Conservation (phyloP, 331 rosid genomes). For the Stylosanthes scabra region DNA sequence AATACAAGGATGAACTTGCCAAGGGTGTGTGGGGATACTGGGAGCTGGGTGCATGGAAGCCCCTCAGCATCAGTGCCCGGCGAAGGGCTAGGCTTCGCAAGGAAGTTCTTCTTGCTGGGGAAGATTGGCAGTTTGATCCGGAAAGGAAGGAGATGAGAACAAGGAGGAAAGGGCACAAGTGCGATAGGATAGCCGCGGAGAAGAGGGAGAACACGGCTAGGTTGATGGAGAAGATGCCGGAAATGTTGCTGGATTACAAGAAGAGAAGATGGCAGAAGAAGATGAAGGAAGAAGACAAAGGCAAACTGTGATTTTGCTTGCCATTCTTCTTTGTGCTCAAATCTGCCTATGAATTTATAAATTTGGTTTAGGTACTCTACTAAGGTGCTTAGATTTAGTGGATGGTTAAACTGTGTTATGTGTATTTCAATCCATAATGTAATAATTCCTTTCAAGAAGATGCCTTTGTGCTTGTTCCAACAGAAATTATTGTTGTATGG, state of each 20-base stretch:
- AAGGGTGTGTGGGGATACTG: constrained; percentile 98
- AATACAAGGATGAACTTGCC: constrained; percentile 76
- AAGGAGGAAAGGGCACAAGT: constrained; percentile 77
- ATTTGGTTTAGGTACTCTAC: constrained; percentile 12
- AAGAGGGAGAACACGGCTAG: constrained; percentile 66
- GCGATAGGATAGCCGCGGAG: constrained; percentile 67
- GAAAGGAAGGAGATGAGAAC: constrained; percentile 89
- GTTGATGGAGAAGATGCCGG: constrained; percentile 79
- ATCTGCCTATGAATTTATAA: not conserved
- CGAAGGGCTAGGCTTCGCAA: constrained; percentile 80
- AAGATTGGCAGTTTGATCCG: constrained; percentile 92
- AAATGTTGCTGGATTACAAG: constrained; percentile 67
- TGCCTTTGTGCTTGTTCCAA: not conserved
- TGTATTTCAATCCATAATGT: constrained; percentile 28
- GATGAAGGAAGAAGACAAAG: constrained; percentile 84
- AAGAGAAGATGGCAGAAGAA: constrained; percentile 78
- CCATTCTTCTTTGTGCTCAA: constrained; percentile 3
- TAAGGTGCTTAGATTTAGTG: constrained; percentile 8
- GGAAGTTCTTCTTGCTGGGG: constrained; percentile 84
- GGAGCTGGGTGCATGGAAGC: constrained; percentile 98
- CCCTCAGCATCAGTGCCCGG: constrained; percentile 82
- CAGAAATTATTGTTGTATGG: no score
- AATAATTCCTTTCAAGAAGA: constrained; percentile 33
- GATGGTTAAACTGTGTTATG: constrained; percentile 19
- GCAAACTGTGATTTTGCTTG: constrained; percentile 33